A percentile compares a stretch with the other conserved stretches of the same genome.
phyloP scores from a whole-genome alignment of 2,329 filamentous ascomycete genomes.

The Fusarium solani-melongenae region DNA sequence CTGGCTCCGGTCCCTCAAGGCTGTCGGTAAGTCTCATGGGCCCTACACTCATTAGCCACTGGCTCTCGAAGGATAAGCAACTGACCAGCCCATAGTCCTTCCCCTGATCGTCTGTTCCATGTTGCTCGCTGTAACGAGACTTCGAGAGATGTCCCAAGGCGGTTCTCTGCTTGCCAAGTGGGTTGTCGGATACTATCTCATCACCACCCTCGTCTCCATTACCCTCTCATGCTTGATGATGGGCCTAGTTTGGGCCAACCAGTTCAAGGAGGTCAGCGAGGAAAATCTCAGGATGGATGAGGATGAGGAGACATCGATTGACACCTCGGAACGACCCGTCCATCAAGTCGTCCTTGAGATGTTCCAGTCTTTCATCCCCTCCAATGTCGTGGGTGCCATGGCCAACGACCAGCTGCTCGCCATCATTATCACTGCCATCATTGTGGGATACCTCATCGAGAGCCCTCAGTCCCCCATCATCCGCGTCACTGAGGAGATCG shows the following conservation, averaged over 20 bases:
- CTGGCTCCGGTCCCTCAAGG: slow-evolving; percentile 61
- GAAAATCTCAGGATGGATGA: slow-evolving; percentile 43
- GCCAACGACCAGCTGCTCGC: slow-evolving; percentile 59
- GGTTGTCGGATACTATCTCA: slow-evolving; percentile 62
- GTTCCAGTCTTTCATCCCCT: slow-evolving; percentile 60
- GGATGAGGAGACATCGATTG: slow-evolving; percentile 18
- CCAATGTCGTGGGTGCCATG: slow-evolving; percentile 60
- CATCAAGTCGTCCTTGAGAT: slow-evolving; percentile 59
- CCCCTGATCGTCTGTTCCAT: slow-evolving; percentile 64
- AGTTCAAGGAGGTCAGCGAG: slow-evolving; percentile 53
- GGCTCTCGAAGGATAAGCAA: neutral
- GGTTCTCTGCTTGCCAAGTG: slow-evolving; percentile 58
- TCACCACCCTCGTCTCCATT: slow-evolving; percentile 62
- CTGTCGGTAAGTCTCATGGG: slow-evolving; percentile 53
- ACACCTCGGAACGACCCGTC: slow-evolving; percentile 48
- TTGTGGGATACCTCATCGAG: slow-evolving; percentile 60
- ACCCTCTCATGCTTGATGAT: slow-evolving; percentile 58
- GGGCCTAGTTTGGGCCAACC: slow-evolving; percentile 58
- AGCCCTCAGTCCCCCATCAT: slow-evolving; percentile 51
- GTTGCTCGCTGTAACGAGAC: slow-evolving; percentile 61
- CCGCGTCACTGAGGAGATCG: slow-evolving; percentile 58
- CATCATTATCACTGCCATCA: slow-evolving; percentile 58
- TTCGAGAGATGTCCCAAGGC: slow-evolving; percentile 57
- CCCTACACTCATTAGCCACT: neutral
- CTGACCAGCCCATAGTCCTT: slow-evolving; percentile 51